phyloP scores from a whole-genome alignment of 177 flowering plant genomes.

The Vitis hybrid region DNA sequence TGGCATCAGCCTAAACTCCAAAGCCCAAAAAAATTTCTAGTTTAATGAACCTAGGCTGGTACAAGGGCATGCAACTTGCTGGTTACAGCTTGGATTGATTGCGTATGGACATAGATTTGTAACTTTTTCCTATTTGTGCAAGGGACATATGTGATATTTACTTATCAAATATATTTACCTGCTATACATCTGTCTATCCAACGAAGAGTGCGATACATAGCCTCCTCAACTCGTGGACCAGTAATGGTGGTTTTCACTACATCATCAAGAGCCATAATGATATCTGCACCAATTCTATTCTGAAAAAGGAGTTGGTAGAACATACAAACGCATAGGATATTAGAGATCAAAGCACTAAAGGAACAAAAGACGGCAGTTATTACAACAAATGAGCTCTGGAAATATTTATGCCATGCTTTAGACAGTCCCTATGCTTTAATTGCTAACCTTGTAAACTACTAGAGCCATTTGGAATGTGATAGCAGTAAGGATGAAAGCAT shows the following conservation, averaged over 20 bases:
- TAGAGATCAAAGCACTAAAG: background rate
- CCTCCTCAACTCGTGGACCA: conserved; percentile 95
- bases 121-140: background rate
- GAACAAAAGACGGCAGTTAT: background rate
- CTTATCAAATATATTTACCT: conserved; percentile 41
- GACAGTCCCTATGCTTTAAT: background rate
- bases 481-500: too few relatives aligned
- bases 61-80: too few relatives aligned
- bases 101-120: background rate
- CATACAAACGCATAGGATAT: conserved; percentile 1
- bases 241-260: conserved; percentile 91
- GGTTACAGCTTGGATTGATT: background rate
- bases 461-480: too few relatives aligned
- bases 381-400: background rate
- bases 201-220: conserved; percentile 95
- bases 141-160: background rate
- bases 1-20: too few relatives aligned
- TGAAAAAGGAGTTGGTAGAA: conserved; percentile 29
- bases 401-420: background rate
- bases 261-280: conserved; percentile 99
- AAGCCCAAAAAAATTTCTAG: too few relatives aligned
- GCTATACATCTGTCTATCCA: conserved; percentile 97
- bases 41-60: too few relatives aligned
- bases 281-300: conserved; percentile 98
- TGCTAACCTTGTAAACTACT: background rate